Conservation (phyloP, 805 yeast species). For the Lachancea nothofagi region DNA sequence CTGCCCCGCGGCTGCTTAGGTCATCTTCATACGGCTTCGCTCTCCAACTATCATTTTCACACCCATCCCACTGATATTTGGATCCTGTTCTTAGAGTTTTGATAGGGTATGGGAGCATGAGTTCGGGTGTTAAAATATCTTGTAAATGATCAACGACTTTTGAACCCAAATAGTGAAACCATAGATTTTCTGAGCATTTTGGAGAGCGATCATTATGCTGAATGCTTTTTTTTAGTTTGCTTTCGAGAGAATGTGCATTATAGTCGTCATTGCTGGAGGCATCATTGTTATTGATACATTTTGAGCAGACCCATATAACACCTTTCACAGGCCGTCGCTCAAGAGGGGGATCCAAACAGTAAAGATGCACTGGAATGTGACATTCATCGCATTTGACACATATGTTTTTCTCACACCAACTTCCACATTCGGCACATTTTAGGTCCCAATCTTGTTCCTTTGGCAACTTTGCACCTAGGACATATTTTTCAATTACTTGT, state of each 20-base stretch:
- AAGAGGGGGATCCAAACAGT: conserved; percentile 82
- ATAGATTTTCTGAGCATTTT: conserved; percentile 6
- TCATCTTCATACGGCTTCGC: conserved; percentile 12
- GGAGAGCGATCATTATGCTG: background rate
- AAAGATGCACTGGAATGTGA: conserved; percentile 62
- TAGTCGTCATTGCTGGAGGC: background rate
- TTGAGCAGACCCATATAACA: conserved; percentile 85
- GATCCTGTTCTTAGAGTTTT: conserved; percentile 23
- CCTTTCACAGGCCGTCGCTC: conserved; percentile 77
- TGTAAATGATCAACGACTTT: conserved; percentile 18
- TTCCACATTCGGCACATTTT: conserved; percentile 65
- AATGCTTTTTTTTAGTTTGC: background rate
- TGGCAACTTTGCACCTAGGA: conserved; percentile 11
- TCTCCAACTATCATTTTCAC: conserved; percentile 14
- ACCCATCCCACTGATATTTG: conserved; percentile 30
- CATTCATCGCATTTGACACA: conserved; percentile 81
- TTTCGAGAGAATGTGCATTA: background rate
- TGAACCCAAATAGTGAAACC: conserved; percentile 31
- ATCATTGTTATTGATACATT: conserved; percentile 51
- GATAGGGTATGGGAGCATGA: conserved; percentile 26
- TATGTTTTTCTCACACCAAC: conserved; percentile 75
- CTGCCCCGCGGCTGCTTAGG: conserved; percentile 53
- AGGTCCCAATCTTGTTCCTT: conserved; percentile 9
- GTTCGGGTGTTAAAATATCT: conserved; percentile 17
- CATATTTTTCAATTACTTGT: conserved; percentile 23